These are phyloP conservation scores for Pezicula radicicola DNA, from an alignment of 2,329 filamentous ascomycete genomes.

Conservation along the genomic window DNA sequence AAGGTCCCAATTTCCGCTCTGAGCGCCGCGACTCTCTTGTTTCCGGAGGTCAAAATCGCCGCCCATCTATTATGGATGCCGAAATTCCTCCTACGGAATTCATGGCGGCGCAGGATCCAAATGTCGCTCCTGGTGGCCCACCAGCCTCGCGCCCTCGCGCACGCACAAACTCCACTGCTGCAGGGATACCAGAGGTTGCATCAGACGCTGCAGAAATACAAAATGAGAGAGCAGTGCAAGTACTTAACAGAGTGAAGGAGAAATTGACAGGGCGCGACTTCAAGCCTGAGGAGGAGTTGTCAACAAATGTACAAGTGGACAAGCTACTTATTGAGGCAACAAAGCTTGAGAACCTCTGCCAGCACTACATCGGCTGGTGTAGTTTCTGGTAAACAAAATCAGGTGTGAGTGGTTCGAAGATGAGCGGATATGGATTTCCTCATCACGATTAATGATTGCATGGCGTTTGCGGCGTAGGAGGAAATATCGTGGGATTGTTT, in stretches of 20 bases:
- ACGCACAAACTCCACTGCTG: slow-evolving; percentile 56
- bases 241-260: slow-evolving; percentile 87
- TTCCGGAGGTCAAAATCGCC: slow-evolving; percentile 45
- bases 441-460: too few relatives aligned
- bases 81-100: slow-evolving; percentile 58
- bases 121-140: slow-evolving; percentile 36
- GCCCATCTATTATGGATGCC: slow-evolving; percentile 67
- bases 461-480: too few relatives aligned
- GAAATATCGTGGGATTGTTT: not conserved
- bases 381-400: slow-evolving; percentile 76
- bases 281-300: slow-evolving; percentile 79
- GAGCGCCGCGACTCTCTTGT: slow-evolving; percentile 53
- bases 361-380: slow-evolving; percentile 99
- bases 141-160: slow-evolving; percentile 49
- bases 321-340: slow-evolving; percentile 94
- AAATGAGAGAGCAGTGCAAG: slow-evolving; percentile 89
- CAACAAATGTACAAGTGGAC: slow-evolving; percentile 85
- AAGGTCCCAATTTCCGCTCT: slow-evolving; percentile 64
- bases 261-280: slow-evolving; percentile 96
- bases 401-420: too few relatives aligned
- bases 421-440: too few relatives aligned
- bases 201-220: slow-evolving; percentile 67
- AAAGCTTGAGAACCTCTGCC: slow-evolving; percentile 94
- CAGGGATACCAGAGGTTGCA: slow-evolving; percentile 25
- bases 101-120: slow-evolving; percentile 43